Base-by-base conservation (phyloP, 1,284 basidiomycete genomes). In the Exsudoporus floridanus region DNA sequence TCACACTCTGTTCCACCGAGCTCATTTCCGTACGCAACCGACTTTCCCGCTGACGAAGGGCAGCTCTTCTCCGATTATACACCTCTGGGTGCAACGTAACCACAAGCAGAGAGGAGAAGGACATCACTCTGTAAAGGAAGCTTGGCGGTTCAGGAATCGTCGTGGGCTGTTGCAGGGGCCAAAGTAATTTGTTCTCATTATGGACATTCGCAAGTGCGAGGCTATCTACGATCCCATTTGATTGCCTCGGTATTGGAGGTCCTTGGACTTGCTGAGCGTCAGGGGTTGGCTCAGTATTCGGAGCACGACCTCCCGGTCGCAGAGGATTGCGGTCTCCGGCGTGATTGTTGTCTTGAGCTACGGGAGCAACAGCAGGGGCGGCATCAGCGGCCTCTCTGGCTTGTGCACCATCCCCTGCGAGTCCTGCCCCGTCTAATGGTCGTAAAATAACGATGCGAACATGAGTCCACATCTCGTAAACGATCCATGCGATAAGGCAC, bases 391-490 rank as follows among this genome's bases (percentile, higher is more conserved):
- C 64, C 9, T 50, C 48, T 48, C 52, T 54, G 16, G 46, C 59
- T 28, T 44, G 70, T n/a, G 43, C 66, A 28, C 44, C 61, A 21
- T 70, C 60, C 25, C 21, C 53, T 45, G 52, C 60, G 16, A 39
- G 54, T 7, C 49, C 60, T 8, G 50, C 61, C 10, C 47, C 60
- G 18, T 50, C 71, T 40, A 73, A 57, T 9, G 73, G 74, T 47
- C 79, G 75, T 23, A 75, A 63, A 28, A 86, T 57, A 37, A 76
- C 77, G 48, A 80, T 73, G 36, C 84, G 77, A 54, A 90, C 77
- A n/a, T 84, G 83, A 49, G 78, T 79, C 84, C 85, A 90, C 23
- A 87, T 81, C 68, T 91, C 89, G 64, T 88, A 92, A 14, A 86
- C 54, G 62, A 89, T 80, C 85, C 86, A 90, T 5, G 74, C 79